Percentiles rank a stretch among this genome's conserved stretches.
These are phyloP conservation scores for Diaporthe amygdali DNA, from an alignment of 2,329 filamentous ascomycete genomes.

Conservation along the genomic window DNA sequence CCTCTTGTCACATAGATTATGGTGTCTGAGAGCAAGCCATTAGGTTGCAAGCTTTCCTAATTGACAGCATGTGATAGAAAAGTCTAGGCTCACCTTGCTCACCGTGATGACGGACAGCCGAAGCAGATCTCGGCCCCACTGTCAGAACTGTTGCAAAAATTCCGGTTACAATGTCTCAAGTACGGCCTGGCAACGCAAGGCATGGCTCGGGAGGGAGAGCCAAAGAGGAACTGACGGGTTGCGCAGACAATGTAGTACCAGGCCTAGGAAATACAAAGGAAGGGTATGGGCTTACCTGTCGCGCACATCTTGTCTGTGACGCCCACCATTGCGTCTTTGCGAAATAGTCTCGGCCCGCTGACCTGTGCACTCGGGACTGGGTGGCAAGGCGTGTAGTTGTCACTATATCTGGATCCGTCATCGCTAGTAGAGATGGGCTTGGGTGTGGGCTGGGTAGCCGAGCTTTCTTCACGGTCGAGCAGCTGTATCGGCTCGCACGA, in stretches of 20 bases:
- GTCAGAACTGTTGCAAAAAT: conserved; percentile 56
- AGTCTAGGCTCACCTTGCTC: conserved; percentile 59
- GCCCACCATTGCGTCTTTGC: conserved; percentile 63
- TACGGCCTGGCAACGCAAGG: neutral
- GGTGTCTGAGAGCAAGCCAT: conserved; percentile 53
- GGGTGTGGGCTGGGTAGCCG: neutral
- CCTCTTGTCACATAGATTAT: conserved; percentile 71
- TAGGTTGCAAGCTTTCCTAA: neutral
- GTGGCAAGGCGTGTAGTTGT: neutral
- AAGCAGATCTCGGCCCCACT: conserved; percentile 65
- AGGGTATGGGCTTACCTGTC: conserved; percentile 53
- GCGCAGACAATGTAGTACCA: neutral
- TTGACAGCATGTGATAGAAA: neutral
- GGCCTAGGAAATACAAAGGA: neutral
- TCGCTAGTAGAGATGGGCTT: neutral
- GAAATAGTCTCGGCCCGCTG: conserved; percentile 39
- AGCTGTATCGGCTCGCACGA: conserved; percentile 34
- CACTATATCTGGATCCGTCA: neutral
- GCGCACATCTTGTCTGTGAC: conserved; percentile 71
- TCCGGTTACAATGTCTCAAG: conserved; percentile 31
- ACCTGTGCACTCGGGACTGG: conserved; percentile 32
- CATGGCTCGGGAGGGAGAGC: neutral
- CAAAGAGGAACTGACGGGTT: neutral
- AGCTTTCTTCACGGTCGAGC: conserved; percentile 18
- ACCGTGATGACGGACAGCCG: conserved; percentile 72